Evolutionary conservation across 306 rosid species (phyloP), one percentile per base, ranked within the genome.

Genomic region (Datisca glomerata): DNA sequence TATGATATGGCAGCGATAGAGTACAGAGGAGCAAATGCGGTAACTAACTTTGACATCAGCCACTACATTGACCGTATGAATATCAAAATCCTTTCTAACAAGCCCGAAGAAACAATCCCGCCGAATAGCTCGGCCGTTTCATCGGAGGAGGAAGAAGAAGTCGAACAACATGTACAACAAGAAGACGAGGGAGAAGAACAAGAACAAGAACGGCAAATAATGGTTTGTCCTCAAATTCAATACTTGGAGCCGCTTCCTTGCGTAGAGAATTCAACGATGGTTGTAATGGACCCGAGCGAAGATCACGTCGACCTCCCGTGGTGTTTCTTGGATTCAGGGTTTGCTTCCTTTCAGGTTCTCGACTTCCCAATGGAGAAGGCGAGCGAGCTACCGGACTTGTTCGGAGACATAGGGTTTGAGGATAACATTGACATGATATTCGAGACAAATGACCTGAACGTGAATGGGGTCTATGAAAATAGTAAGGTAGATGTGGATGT

Each of bases 1-100:
- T 89, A 89, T 62, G 98, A 89, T 49, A 46, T 56, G 55, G 98
- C 98, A 17, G 95, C 95, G 4, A 84, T 89, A 47, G 77, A 84
- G 39, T 65, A 89, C 65, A 71, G 98, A 56, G 98, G 95, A 56
- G 15, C 70, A 1, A 84, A 84, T 69, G 98, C 98, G 12, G 95
- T 84, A 24, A 89, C 98, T 8, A 84, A 84, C 41, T 89, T 89
- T 29, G 95, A 84, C 38, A 80, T 70, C 36, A 72, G 65, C 66
- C 74, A 73, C 41, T 89, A 89, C 40, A 47, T 64, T 11, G 84
- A 67, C 45, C 69, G 61, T 36, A 2, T 67, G 33, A 59, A 57
- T 55, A 49, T 36, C 17, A 50, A 51, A 51, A 21, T 39, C 24
- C 34, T 39, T 9, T 29, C 60, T 8, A 25, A 35, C 32, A 66